phyloP scores from a whole-genome alignment of 2,329 filamentous ascomycete genomes.

The Ophiostoma sp. region DNA sequence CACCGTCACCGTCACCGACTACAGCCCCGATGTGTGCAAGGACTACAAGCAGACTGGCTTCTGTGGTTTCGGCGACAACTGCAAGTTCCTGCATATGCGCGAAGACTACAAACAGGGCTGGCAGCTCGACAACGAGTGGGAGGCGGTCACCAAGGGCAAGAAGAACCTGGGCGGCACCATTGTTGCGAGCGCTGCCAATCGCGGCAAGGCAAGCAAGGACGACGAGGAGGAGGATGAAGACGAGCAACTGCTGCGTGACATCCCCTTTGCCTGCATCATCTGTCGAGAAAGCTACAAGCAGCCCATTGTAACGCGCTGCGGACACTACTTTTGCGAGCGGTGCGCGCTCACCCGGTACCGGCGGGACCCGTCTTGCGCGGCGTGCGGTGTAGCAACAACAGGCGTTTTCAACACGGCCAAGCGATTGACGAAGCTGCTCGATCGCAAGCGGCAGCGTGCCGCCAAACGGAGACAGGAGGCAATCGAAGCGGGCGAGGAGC shows the following conservation, averaged over 20 bases:
- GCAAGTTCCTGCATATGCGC: slow-evolving; percentile 72
- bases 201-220: slow-evolving; percentile 32
- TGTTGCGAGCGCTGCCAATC: slow-evolving; percentile 52
- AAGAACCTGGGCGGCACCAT: slow-evolving; percentile 57
- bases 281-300: slow-evolving; percentile 72
- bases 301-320: slow-evolving; percentile 82
- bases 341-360: slow-evolving; percentile 84
- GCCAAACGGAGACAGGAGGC: slow-evolving; percentile 52
- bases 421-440: slow-evolving; percentile 72
- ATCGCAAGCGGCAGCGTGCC: slow-evolving; percentile 61
- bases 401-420: slow-evolving; percentile 89
- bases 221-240: slow-evolving; percentile 53
- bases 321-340: slow-evolving; percentile 91
- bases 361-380: slow-evolving; percentile 79
- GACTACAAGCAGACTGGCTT: slow-evolving; percentile 58
- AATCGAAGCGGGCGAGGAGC: slow-evolving; percentile 46
- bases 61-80: slow-evolving; percentile 63
- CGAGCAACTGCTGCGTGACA: slow-evolving; percentile 69
- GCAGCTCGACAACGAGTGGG: slow-evolving; percentile 94
- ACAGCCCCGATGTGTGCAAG: slow-evolving; percentile 89
- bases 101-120: slow-evolving; percentile 86
- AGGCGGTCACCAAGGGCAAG: slow-evolving; percentile 69
- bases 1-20: slow-evolving; percentile 85
- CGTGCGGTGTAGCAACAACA: slow-evolving; percentile 72
- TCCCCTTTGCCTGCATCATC: slow-evolving; percentile 85